Conservation (phyloP, 1,284 basidiomycete genomes). For the Hortiboletus rubellus region DNA sequence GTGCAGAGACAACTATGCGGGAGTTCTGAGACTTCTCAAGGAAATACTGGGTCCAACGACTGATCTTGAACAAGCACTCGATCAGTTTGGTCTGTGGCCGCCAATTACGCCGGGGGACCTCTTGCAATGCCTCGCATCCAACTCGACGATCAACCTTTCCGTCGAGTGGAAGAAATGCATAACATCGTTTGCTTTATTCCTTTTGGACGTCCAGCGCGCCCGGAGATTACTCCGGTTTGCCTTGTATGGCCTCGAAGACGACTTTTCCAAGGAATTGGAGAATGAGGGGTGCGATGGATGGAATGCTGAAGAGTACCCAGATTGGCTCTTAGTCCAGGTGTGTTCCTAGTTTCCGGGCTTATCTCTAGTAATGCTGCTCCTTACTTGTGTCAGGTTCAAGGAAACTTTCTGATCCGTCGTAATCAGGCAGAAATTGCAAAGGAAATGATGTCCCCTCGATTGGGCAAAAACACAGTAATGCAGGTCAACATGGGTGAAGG, state of each 20-base stretch:
- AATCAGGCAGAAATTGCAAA: conserved; percentile 41
- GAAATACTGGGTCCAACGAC: no score
- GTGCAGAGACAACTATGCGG: no score
- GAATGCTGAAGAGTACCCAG: conserved; percentile 20
- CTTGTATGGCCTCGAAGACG: background rate
- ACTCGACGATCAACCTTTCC: no score
- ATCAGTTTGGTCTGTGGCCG: no score
- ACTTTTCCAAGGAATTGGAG: background rate
- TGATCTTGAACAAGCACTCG: no score
- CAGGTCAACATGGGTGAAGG: conserved; percentile 51
- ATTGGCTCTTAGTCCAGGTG: conserved; percentile 50
- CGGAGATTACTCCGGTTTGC: background rate
- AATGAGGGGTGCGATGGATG: background rate
- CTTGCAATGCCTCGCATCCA: no score
- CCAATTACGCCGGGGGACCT: no score
- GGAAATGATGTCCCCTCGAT: conserved; percentile 41
- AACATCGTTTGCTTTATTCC: background rate
- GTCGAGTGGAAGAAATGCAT: background rate
- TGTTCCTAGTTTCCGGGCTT: accelerated
- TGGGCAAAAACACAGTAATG: background rate
- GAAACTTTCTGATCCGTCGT: conserved; percentile 39
- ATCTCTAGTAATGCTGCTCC: background rate
- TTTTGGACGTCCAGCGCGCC: background rate
- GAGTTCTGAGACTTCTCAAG: no score
- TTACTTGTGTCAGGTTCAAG: conserved; percentile 37